Percentiles rank a stretch among this genome's conserved stretches.
phyloP scores from a whole-genome alignment of 345 rosid species.

The Eutrema yunnanense region DNA sequence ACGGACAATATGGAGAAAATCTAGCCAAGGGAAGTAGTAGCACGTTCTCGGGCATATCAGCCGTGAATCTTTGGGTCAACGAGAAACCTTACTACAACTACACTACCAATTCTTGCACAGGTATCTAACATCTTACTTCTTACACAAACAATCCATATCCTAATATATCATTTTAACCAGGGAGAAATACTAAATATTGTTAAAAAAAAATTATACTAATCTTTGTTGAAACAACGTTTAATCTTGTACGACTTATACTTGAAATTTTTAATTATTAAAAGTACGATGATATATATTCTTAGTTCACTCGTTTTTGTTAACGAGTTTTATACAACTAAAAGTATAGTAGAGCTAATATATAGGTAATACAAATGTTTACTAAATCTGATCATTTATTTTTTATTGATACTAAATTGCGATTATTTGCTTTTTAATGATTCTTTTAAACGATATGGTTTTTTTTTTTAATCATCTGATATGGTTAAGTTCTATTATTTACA shows the following conservation, averaged over 20 bases:
- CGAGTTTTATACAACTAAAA: neutral
- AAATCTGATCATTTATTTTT: no score
- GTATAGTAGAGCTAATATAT: no score
- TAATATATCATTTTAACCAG: neutral
- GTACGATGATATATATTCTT: neutral
- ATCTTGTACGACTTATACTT: neutral
- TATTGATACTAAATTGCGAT: no score
- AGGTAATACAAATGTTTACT: no score
- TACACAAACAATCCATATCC: neutral
- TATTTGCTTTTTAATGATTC: no score
- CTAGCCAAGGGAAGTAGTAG: conserved; percentile 41
- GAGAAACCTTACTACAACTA: conserved; percentile 47
- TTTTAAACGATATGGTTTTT: no score
- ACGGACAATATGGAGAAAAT: conserved; percentile 58
- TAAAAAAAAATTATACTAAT: no score
- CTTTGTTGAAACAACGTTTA: no score
- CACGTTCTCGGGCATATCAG: conserved; percentile 28
- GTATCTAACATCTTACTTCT: neutral
- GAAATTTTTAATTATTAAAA: neutral
- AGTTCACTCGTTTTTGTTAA: neutral
- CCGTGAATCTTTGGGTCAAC: conserved; percentile 49
- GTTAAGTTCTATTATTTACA: no score
- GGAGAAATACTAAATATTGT: no score
- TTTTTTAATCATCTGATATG: no score
- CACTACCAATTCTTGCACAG: conserved; percentile 37